Evolutionary conservation across 2,329 filamentous ascomycete genomes (phyloP).

Genomic region (Colletotrichum lini): DNA sequence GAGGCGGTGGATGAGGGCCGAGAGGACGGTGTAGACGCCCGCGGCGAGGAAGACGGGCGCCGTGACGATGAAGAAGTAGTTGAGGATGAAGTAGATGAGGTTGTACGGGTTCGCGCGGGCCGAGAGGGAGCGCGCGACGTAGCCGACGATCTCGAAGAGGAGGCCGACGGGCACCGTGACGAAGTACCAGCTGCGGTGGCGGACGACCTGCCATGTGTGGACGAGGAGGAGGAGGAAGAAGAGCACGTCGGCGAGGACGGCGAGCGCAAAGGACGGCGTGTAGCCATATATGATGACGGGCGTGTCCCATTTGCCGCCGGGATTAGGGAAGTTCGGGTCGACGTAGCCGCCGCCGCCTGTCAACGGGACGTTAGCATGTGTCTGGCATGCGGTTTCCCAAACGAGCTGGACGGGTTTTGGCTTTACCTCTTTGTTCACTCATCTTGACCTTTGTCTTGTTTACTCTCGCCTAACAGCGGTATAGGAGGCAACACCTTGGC

Average conservation of each 20-base stretch:
- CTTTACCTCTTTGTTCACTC: slow-evolving; percentile 35
- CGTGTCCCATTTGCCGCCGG: slow-evolving; percentile 60
- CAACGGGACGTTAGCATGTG: slow-evolving; percentile 37
- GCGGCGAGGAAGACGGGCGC: slow-evolving; percentile 72
- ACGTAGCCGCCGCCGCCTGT: slow-evolving; percentile 55
- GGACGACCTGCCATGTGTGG: slow-evolving; percentile 55
- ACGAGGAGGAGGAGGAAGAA: slow-evolving; percentile 58
- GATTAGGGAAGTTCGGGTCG: slow-evolving; percentile 67
- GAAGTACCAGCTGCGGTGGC: slow-evolving; percentile 62
- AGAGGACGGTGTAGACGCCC: slow-evolving; percentile 68
- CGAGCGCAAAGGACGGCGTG: slow-evolving; percentile 61
- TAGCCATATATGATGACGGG: slow-evolving; percentile 67
- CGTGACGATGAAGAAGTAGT: slow-evolving; percentile 74
- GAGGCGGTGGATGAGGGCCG: slow-evolving; percentile 62
- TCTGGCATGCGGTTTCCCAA: rapidly evolving
- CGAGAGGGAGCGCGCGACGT: slow-evolving; percentile 63
- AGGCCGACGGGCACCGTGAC: slow-evolving; percentile 60
- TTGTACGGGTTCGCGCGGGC: slow-evolving; percentile 66
- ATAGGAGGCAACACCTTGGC: not conserved
- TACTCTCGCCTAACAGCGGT: slow-evolving; percentile 31
- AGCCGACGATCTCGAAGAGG: slow-evolving; percentile 65
- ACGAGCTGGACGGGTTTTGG: slow-evolving; percentile 1
- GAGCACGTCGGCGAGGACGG: slow-evolving; percentile 58
- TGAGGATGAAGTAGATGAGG: slow-evolving; percentile 69
- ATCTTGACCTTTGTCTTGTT: not conserved